Conservation (phyloP, 495 filamentous ascomycete species). For the Penicillium herquei region DNA sequence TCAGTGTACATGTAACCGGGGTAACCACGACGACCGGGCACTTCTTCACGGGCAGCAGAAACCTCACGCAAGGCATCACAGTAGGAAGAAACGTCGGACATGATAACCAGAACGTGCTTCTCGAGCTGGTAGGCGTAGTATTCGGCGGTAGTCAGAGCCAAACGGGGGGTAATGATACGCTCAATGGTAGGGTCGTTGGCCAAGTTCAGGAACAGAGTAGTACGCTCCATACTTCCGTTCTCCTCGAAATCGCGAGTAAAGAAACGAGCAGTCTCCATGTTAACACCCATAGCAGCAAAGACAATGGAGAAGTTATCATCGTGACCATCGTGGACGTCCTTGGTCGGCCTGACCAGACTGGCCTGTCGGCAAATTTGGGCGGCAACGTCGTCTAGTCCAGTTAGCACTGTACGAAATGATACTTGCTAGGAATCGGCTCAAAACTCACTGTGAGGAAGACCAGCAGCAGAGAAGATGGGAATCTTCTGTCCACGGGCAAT, state of each 20-base stretch:
- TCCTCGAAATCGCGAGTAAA: slow-evolving; percentile 99
- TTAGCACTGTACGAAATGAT: not conserved
- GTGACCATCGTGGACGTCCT: slow-evolving; percentile 94
- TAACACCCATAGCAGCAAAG: slow-evolving; percentile 99
- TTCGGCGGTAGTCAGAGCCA: slow-evolving; percentile 96
- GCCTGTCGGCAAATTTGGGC: slow-evolving; percentile 97
- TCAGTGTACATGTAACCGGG: slow-evolving; percentile 99
- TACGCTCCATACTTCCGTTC: slow-evolving; percentile 97
- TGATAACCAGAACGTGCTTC: slow-evolving; percentile 98
- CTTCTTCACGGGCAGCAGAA: slow-evolving; percentile 97
- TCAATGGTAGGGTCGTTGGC: slow-evolving; percentile 99
- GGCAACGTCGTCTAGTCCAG: slow-evolving; percentile 73
- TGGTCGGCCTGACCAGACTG: slow-evolving; percentile 85
- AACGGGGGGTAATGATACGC: slow-evolving; percentile 99
- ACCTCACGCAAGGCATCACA: slow-evolving; percentile 98
- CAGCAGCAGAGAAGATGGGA: slow-evolving; percentile 97
- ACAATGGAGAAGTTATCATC: slow-evolving; percentile 99
- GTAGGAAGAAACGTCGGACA: slow-evolving; percentile 97
- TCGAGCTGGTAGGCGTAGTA: slow-evolving; percentile 99
- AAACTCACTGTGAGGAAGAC: slow-evolving; percentile 76
- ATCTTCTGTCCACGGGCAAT: slow-evolving; percentile 99
- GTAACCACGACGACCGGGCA: slow-evolving; percentile 98
- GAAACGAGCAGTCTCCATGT: slow-evolving; percentile 97
- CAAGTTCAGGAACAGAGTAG: slow-evolving; percentile 96
- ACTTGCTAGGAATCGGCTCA: not conserved